phyloP scores from a whole-genome alignment of 352 stramenopile genomes.

The Peronospora tabacina region DNA sequence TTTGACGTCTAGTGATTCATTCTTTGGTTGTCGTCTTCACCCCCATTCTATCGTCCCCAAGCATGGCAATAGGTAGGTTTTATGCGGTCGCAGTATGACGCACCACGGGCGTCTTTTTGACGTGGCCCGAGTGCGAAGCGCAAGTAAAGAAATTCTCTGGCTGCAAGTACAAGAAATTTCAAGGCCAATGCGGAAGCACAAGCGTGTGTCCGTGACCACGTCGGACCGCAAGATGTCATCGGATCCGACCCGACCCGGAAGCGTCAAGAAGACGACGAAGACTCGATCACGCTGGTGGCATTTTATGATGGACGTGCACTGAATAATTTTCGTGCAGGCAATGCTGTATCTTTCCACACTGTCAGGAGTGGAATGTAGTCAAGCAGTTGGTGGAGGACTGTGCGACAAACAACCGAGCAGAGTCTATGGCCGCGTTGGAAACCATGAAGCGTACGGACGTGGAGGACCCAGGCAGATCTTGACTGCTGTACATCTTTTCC shows the following conservation, averaged over 20 bases:
- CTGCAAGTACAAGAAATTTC: constrained; percentile 61
- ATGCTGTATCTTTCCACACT: constrained; percentile 75
- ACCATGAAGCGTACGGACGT: constrained; percentile 58
- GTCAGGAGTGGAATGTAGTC: constrained; percentile 50
- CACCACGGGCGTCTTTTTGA: constrained; percentile 43
- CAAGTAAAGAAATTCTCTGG: constrained; percentile 51
- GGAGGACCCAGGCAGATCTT: constrained; percentile 28
- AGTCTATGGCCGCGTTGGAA: constrained; percentile 52
- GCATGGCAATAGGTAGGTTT: constrained; percentile 5
- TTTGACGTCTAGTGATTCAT: no score
- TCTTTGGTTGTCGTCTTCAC: no score
- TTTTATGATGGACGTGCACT: no score
- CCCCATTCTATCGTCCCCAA: not conserved
- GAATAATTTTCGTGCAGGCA: constrained; percentile 57
- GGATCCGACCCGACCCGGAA: not conserved
- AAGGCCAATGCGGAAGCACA: constrained; percentile 38
- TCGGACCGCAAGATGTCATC: not conserved
- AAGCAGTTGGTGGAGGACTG: constrained; percentile 37
- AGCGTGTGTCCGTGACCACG: constrained; percentile 33
- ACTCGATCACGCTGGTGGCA: constrained; percentile 43
- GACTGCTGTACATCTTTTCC: constrained; percentile 63
- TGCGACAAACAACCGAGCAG: constrained; percentile 47
- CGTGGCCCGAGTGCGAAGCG: constrained; percentile 40
- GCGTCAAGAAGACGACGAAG: constrained; percentile 17
- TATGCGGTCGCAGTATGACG: constrained; percentile 21